phyloP scores from a whole-genome alignment of 495 filamentous ascomycete species.

The Trichocladium uniseriatum region DNA sequence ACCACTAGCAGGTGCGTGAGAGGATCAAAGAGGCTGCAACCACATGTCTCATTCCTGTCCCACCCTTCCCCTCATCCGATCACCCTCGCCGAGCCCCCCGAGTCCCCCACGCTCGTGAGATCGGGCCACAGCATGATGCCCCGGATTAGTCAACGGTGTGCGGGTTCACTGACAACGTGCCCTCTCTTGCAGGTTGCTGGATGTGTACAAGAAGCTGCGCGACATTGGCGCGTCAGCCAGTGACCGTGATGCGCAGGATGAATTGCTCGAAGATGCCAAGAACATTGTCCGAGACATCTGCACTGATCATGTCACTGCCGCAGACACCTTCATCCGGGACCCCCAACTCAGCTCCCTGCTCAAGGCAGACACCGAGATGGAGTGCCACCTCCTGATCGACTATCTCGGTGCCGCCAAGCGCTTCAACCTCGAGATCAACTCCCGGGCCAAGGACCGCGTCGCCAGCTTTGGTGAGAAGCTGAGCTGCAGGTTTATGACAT shows the following conservation, averaged over 20 bases:
- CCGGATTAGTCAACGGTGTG: conserved; percentile 6
- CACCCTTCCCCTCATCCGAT: neutral
- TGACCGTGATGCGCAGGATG: conserved; percentile 48
- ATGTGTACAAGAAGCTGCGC: conserved; percentile 55
- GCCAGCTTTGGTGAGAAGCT: conserved; percentile 91
- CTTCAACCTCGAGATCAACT: conserved; percentile 62
- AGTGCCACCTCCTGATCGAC: conserved; percentile 56
- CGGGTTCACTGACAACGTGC: conserved; percentile 15
- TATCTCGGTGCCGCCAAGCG: conserved; percentile 47
- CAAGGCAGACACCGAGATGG: conserved; percentile 53
- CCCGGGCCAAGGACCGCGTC: conserved; percentile 76
- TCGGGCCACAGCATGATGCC: neutral
- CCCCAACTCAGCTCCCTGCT: conserved; percentile 49
- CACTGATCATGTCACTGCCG: conserved; percentile 62
- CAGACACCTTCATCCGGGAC: conserved; percentile 50
- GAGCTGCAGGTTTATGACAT: conserved; percentile 78
- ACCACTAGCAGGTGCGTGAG: conserved; percentile 83
- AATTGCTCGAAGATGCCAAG: conserved; percentile 61
- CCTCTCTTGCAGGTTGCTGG: conserved; percentile 34
- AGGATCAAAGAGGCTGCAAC: neutral
- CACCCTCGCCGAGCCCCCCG: no score
- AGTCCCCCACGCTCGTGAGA: conserved; percentile 1
- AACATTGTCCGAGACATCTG: conserved; percentile 65
- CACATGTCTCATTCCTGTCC: conserved; percentile 9
- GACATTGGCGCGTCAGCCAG: conserved; percentile 60